Conservation (phyloP, 345 rosid species). For the Capsella bursapastoris region DNA sequence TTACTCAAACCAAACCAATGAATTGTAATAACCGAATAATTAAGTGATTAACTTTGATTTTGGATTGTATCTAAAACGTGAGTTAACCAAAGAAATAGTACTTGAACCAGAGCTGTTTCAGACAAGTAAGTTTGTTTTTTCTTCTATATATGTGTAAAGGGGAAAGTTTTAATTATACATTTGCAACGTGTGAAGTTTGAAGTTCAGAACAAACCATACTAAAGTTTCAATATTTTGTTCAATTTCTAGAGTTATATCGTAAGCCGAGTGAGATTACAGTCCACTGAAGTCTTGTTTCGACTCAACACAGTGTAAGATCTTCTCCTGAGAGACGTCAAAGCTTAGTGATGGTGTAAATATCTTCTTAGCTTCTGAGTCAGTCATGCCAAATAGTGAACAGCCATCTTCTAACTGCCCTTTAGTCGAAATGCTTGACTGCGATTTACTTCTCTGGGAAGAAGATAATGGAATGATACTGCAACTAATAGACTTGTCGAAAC, state of each 20-base stretch:
- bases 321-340: not conserved
- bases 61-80: not conserved
- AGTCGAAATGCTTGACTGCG: not conserved
- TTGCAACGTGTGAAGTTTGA: not conserved
- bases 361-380: conserved; percentile 6
- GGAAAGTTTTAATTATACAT: not conserved
- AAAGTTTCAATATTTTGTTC: not conserved
- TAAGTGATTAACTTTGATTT: not conserved
- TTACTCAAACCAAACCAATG: not conserved
- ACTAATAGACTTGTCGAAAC: not conserved
- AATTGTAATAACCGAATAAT: not conserved
- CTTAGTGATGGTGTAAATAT: not conserved
- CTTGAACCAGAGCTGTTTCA: not conserved
- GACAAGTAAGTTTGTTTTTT: not conserved
- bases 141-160: not conserved
- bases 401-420: not conserved
- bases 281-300: not conserved
- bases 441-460: not conserved
- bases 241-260: not conserved
- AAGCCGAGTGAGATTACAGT: not conserved
- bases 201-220: not conserved
- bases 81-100: not conserved
- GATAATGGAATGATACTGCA: not conserved
- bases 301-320: not conserved
- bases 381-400: not conserved